phyloP scores from a whole-genome alignment of 805 yeast genomes.

The Candida multigemmis region DNA sequence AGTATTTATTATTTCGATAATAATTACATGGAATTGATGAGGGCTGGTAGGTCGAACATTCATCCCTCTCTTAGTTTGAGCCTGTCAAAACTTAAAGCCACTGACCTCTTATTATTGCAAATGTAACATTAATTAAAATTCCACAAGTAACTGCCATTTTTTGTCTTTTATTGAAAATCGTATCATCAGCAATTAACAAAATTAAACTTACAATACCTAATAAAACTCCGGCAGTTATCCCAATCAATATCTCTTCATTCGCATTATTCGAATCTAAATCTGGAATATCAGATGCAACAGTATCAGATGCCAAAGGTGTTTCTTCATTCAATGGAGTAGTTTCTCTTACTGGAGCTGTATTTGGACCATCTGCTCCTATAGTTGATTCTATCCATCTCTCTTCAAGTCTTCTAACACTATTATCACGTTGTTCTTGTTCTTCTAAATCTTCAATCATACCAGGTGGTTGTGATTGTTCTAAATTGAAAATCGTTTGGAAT shows the following conservation, averaged over 20 bases:
- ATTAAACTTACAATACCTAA: slow-evolving; percentile 61
- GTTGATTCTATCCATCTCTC: slow-evolving; percentile 86
- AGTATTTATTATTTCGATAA: slow-evolving; percentile 8
- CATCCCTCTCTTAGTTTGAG: background rate
- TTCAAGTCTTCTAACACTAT: slow-evolving; percentile 53
- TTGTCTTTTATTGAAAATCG: slow-evolving; percentile 52
- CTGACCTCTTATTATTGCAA: slow-evolving; percentile 48
- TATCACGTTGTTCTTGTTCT: slow-evolving; percentile 31
- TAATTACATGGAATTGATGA: slow-evolving; percentile 16
- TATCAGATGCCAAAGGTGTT: slow-evolving; percentile 3
- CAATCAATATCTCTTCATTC: slow-evolving; percentile 62
- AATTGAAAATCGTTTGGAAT: slow-evolving; percentile 61
- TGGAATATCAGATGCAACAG: slow-evolving; percentile 4
- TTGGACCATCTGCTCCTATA: slow-evolving; percentile 42
- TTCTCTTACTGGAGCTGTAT: slow-evolving; percentile 3
- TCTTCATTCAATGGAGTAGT: slow-evolving; percentile 1
- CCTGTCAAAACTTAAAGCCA: slow-evolving; percentile 19
- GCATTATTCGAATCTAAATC: slow-evolving; percentile 23
- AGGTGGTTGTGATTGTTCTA: slow-evolving; percentile 12
- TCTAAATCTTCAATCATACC: slow-evolving; percentile 27
- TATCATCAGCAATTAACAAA: slow-evolving; percentile 51
- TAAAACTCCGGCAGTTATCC: slow-evolving; percentile 65
- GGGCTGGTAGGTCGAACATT: slow-evolving; percentile 42
- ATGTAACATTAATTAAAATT: slow-evolving; percentile 53
- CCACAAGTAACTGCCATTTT: slow-evolving; percentile 69